phyloP scores from a whole-genome alignment of 371 early-diverging fungal genomes.

The Haplosporangium sp. region DNA sequence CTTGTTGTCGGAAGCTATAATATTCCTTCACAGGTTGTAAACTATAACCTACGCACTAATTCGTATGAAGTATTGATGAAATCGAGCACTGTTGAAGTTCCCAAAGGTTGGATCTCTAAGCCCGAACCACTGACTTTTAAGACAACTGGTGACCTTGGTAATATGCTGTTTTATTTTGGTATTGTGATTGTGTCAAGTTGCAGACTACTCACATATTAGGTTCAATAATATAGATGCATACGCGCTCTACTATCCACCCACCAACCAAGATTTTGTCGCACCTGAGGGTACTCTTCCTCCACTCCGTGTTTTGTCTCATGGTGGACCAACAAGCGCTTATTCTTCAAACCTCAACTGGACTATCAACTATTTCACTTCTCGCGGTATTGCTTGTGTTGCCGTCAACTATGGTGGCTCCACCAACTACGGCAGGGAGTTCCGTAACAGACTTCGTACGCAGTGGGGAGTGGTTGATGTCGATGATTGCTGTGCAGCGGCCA shows the following conservation, averaged over 20 bases:
- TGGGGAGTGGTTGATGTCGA: constrained; percentile 85
- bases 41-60: constrained; percentile 45
- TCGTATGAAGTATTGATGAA: constrained; percentile 34
- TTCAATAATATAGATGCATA: constrained; percentile 58
- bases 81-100: constrained; percentile 46
- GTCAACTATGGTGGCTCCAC: constrained; percentile 86
- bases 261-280: constrained; percentile 67
- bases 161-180: constrained; percentile 11
- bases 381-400: constrained; percentile 79
- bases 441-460: constrained; percentile 72
- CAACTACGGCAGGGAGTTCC: constrained; percentile 79
- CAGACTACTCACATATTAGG: background rate
- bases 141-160: constrained; percentile 58
- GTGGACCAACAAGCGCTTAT: constrained; percentile 73
- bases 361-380: constrained; percentile 82
- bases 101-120: constrained; percentile 66
- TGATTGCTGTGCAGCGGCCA: constrained; percentile 80
- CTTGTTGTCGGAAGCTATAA: constrained; percentile 41
- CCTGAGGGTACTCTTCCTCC: constrained; percentile 72
- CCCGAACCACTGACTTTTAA: constrained; percentile 75
- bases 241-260: constrained; percentile 75
- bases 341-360: constrained; percentile 57
- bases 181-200: background rate
- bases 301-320: constrained; percentile 76
- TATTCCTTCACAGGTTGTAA: constrained; percentile 30